Conservation (phyloP, 1,284 basidiomycete genomes). For the Singerocomus rubriflavus region DNA sequence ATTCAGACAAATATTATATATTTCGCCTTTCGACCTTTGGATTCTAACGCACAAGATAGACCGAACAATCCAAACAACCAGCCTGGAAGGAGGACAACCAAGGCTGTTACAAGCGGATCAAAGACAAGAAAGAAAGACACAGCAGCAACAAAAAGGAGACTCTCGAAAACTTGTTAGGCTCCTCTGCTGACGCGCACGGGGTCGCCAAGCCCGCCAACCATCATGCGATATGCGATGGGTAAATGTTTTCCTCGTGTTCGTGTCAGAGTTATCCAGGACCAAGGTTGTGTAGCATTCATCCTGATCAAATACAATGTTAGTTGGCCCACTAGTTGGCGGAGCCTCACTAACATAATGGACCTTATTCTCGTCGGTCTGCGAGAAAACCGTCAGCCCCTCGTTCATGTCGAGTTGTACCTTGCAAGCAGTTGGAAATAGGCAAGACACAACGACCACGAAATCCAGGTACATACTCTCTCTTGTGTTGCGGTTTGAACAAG, state of each 20-base stretch:
- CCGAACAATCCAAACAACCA: no score
- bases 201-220: background rate
- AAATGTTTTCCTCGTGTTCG: conserved; percentile 20
- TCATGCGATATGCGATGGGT: conserved; percentile 18
- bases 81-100: no score
- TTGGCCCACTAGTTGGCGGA: no score
- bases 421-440: background rate
- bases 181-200: no score
- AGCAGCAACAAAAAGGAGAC: no score
- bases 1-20: no score
- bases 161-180: no score
- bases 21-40: no score
- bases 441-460: background rate
- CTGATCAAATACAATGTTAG: conserved; percentile 7
- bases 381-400: conserved; percentile 34
- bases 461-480: conserved; percentile 17
- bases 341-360: conserved; percentile 25
- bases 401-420: conserved; percentile 33
- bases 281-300: conserved; percentile 17
- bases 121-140: no score
- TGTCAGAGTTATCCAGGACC: conserved; percentile 26
- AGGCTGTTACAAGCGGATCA: no score
- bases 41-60: no score
- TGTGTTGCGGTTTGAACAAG: conserved; percentile 18
- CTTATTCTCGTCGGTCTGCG: conserved; percentile 31